Evolutionary conservation across 163 green algal species (phyloP), one percentile per base, ranked within the genome.

Genomic region (Chloroidium sp.): DNA sequence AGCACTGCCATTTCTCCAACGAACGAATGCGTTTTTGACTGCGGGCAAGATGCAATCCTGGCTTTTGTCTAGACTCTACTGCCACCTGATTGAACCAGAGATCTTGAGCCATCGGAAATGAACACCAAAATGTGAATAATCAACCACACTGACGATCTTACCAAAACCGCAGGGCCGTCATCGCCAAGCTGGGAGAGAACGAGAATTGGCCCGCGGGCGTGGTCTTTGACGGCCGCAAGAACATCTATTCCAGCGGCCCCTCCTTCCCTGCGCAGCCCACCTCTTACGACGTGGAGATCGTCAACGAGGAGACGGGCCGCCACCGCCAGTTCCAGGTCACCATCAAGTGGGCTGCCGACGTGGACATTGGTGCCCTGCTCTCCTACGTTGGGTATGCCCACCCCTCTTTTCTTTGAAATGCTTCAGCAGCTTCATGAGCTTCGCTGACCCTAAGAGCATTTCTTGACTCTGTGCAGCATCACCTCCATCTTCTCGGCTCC

Each of bases 191-290:
- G 76, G 87, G 88, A 0, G 12, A 62, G 61, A 57, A 85, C 10
- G 74, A 90, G 69, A 69, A 75, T 61, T 93, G 90, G 90, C 57
- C 69, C 1, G 14, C n/a, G 2, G 86, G 84, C 0, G 64, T 10
- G 64, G 87, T 81, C 1, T 94, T 86, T 83, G 90, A 94, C 77
- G 87, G 90, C 1, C 84, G 84, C 77, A 92, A 92, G 83, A 92
- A 89, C 86, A 82, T 93, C 62, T 93, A 89, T 81, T 69, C 86
- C 0, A 82, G 86, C 1, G 76, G 75, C 62, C 62, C 14, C 61
- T 69, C 85, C 61, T 81, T 90, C 36, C 36, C 36, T 36, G 36
- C 36, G 36, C 36, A 36, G 36, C 36, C 36, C 36, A 36, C 36
- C 36, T 36, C 36, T 36, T 36, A 36, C 36, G 36, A 36, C 36